Base-by-base conservation (phyloP, 148 eudicot genomes). In the Camellia sinensis region DNA sequence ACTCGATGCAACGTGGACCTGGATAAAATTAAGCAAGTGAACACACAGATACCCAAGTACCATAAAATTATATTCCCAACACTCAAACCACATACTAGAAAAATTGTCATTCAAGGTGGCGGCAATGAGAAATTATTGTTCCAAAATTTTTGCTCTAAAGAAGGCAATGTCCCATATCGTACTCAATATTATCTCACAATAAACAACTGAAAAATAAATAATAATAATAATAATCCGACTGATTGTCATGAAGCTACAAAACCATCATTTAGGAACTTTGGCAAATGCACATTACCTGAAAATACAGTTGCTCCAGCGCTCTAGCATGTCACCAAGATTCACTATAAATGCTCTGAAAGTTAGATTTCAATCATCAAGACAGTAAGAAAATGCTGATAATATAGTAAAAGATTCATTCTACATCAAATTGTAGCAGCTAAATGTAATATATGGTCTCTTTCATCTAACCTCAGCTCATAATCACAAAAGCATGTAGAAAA, bases 1-100 rank as follows among this genome's bases (percentile, higher is more conserved):
- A 93, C 98, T 29, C 98, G 87, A 85, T 96, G 99, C 90, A 93
- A 67, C 53, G 98, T 96, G 70, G 99, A 96, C 85, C 99, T 95
- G 91, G 78, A 90, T 41, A 81, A 71, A n/a, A n/a, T n/a, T n/a
- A n/a, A n/a, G n/a, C n/a, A n/a, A n/a, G n/a, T n/a, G n/a, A n/a
- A n/a, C 63, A 41, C 18, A 64, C 1, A 44, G 67, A 29, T 82
- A 82, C 10, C 41, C 0, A 67, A 66, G 60, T 64, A 17, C 11
- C 56, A 21, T n/a, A 48, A 67, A 46, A 67, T 13, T 29, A 40
- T 37, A 52, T 22, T 15, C 10, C 54, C 63, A 21, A 3, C 44
- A 19, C 19, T 57, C 60, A 57, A 17, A 43, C 21, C 15, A 44
- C 14, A 44, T 69, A 78, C 5, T 37, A 66, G 62, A 18, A 54